These are phyloP conservation scores for Exutisphaerella laricina DNA, from an alignment of 2,329 filamentous ascomycete species.

Conservation along the genomic window DNA sequence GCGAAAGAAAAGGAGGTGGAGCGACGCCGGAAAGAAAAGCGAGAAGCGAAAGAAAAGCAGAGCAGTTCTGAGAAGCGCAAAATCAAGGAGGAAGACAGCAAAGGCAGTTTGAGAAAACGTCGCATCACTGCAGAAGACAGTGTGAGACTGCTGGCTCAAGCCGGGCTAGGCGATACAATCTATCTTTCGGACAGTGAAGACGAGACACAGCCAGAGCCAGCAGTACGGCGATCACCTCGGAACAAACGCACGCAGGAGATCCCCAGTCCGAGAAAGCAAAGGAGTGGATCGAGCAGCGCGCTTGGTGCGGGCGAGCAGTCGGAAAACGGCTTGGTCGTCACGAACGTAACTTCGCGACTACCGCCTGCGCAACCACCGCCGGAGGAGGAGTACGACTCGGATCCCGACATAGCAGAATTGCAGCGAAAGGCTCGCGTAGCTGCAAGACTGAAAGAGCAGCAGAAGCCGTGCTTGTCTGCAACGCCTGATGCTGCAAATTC, in stretches of 20 bases:
- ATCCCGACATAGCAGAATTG: slow-evolving; percentile 39
- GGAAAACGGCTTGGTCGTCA: slow-evolving; percentile 19
- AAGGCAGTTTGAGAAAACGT: slow-evolving; percentile 22
- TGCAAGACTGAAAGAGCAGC: slow-evolving; percentile 8
- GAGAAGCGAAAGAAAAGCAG: slow-evolving; percentile 30
- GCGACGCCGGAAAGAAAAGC: slow-evolving; percentile 28
- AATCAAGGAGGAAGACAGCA: slow-evolving; percentile 21
- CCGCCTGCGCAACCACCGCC: slow-evolving; percentile 4
- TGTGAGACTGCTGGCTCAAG: slow-evolving; percentile 18
- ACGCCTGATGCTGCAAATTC: slow-evolving; percentile 8
- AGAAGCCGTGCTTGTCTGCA: slow-evolving; percentile 11
- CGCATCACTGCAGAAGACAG: slow-evolving; percentile 27
- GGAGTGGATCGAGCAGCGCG: slow-evolving; percentile 4
- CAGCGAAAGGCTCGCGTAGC: slow-evolving; percentile 39
- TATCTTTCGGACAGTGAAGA: slow-evolving; percentile 11
- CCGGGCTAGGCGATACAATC: slow-evolving; percentile 15
- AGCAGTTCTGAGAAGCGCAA: slow-evolving; percentile 23
- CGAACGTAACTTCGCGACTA: not conserved
- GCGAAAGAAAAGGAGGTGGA: slow-evolving; percentile 30
- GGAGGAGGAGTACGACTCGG: slow-evolving; percentile 35
- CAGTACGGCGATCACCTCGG: slow-evolving; percentile 13
- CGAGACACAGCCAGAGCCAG: slow-evolving; percentile 10
- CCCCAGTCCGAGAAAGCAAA: slow-evolving; percentile 5
- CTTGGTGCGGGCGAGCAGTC: slow-evolving; percentile 15
- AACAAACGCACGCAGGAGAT: slow-evolving; percentile 14